Conservation (phyloP, 371 early-diverging fungal genomes). For the Capniomyces stellatus region DNA sequence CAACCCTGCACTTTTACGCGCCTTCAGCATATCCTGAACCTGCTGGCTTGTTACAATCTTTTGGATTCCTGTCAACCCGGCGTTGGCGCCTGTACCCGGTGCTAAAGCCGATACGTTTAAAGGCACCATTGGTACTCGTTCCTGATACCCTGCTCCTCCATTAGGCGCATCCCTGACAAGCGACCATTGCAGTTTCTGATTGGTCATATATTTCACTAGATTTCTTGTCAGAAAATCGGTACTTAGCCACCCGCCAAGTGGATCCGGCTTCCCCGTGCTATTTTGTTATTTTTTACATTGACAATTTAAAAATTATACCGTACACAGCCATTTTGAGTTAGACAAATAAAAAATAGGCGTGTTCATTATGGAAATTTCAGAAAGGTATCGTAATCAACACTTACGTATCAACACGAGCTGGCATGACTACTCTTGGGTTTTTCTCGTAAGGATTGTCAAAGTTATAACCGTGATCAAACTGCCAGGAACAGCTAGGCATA, state of each 20-base stretch:
- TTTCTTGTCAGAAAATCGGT: conserved; percentile 5
- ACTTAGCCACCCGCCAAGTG: conserved; percentile 27
- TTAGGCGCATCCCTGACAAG: conserved; percentile 16
- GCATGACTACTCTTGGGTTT: conserved; percentile 10
- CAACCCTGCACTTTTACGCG: background rate
- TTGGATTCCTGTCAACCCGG: background rate
- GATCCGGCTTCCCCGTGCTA: conserved; percentile 26
- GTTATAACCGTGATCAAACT: conserved; percentile 32
- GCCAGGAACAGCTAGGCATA: conserved; percentile 20
- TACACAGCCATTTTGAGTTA: no score
- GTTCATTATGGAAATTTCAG: no score
- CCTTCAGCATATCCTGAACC: background rate
- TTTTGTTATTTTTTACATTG: no score
- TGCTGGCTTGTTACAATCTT: background rate
- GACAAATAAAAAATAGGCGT: no score
- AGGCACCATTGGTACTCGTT: conserved; percentile 10
- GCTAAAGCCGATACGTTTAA: background rate
- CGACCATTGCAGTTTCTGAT: conserved; percentile 23
- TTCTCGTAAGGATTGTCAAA: conserved; percentile 20
- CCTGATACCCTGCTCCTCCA: conserved; percentile 12
- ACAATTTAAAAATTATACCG: no score
- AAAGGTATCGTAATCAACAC: no score
- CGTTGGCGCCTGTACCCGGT: background rate
- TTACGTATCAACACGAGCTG: conserved; percentile 17
- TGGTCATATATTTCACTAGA: conserved; percentile 11